Base-by-base conservation (phyloP, 441 rosid species). In the Pelargonium exstipulatum region DNA sequence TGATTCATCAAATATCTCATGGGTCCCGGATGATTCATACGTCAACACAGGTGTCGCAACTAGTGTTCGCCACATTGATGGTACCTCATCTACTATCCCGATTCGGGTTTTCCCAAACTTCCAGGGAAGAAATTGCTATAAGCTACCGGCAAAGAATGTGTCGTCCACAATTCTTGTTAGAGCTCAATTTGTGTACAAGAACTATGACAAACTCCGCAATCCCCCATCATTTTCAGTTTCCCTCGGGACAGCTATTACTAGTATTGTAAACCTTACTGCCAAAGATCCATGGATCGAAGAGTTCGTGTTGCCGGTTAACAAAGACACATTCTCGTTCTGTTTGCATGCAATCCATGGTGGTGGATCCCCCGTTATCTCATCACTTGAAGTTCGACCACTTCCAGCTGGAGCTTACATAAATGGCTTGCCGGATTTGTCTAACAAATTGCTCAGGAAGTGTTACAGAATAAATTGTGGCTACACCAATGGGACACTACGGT, bases 251-350 rank as follows among this genome's bases (percentile, higher is more conserved):
- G 87, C 91, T 4, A 64, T 88, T 55, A 76, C 80, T 65, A 72
- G 79, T 37, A 83, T 76, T 13, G 87, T 93, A 43, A 84, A 88
- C 78, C 92, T 93, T 16, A 79, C 81, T 14, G 42, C 64, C 22
- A 82, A 80, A 40, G 97, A 90, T 85, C 97, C 97, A 7, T 85
- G 98, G 93, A 87, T 43, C 1, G 97, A 89, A 72, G 98, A 93
- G 77, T 81, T 88, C 69, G 60, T 91, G 43, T 87, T 88, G 95
- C 87, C 87, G 0, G 81, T 75, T 37, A 68, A 67, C 48, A 80
- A 84, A 60, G 93, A 85, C 17, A 73, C 75, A 7, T 63, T 86
- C 73, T 72, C 80, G 1, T 82, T 91, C 61, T 93, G 97, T 71
- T 83, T 89, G 72, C 81, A 67, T 14, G 64, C 79, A 12, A 77